Base-by-base conservation (phyloP, 192 early-diverging fungal genomes). In the Podila clonocystis region DNA sequence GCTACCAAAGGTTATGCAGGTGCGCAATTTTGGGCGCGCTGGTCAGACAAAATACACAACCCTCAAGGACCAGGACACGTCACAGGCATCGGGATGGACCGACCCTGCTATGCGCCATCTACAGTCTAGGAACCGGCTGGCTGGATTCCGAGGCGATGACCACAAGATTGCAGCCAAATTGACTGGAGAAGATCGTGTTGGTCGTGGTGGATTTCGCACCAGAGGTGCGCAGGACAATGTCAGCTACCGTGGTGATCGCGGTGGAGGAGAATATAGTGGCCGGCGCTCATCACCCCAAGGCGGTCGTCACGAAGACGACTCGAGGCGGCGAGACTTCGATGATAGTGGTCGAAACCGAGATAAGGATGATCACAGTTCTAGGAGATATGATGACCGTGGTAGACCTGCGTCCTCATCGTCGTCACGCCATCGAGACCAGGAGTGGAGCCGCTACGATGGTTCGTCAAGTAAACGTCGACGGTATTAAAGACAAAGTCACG, bases 1-100 rank as follows among this genome's bases (percentile, higher is more conserved):
- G 12, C 82, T 97, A 17, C 96, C 96, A 33, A 89, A 90, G 63
- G 89, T 97, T 9, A 95, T 96, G 93, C 94, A 95, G 77, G 95
- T 96, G 41, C 94, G 95, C 70, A 95, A 96, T 68, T 97, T 96
- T 89, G 96, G 96, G 58, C 69, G 87, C 48, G 85, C 90, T 12
- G 94, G 96, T 22, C 93, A 93, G 52, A 95, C 95, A 66, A 97
- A 97, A 80, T 97, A 90, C 79, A 97, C 94, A 24, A 95, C 95
- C 63, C 83, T 97, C 82, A 83, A 87, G 11, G 91, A 94, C 60
- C 90, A 96, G 76, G 96, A 97, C 84, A 97, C 96, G 1, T 88
- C 91, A 20, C 68, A 82, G 58, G 65, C 33, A 13, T 80, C 77
- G 28, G 77, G 77, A 28, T 80, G 77, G 77, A 65, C 65, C 13